Percentiles rank a stretch among this genome's conserved stretches.
These are phyloP conservation scores for Candida gorgasii DNA, from an alignment of 805 yeast genomes.

Conservation along the genomic window DNA sequence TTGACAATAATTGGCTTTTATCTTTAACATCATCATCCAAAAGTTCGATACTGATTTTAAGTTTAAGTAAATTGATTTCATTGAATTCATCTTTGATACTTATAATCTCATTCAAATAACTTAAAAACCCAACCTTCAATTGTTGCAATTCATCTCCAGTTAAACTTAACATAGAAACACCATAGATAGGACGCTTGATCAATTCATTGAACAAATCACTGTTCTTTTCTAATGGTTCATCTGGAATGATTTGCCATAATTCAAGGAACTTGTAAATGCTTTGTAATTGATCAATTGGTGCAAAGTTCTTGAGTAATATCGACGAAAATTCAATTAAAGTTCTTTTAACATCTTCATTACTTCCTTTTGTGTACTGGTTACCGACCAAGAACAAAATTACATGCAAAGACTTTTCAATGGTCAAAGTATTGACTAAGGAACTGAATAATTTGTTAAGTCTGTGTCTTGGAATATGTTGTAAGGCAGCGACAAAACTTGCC, in stretches of 20 bases:
- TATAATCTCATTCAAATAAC: conserved; percentile 55
- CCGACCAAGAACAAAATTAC: conserved; percentile 77
- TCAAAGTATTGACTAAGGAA: conserved; percentile 74
- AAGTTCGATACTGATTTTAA: conserved; percentile 54
- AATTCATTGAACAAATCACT: conserved; percentile 38
- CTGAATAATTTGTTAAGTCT: conserved; percentile 85
- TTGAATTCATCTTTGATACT: conserved; percentile 23
- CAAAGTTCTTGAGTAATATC: conserved; percentile 67
- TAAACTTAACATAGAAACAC: conserved; percentile 56
- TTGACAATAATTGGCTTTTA: conserved; percentile 31
- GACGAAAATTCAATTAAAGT: conserved; percentile 70
- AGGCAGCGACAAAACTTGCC: conserved; percentile 90
- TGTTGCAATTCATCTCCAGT: conserved; percentile 47
- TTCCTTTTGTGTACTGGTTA: conserved; percentile 57
- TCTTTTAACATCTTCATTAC: conserved; percentile 52
- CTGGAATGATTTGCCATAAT: conserved; percentile 53
- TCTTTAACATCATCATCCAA: conserved; percentile 39
- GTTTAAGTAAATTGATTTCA: conserved; percentile 34
- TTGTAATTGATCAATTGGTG: conserved; percentile 63
- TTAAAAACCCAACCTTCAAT: conserved; percentile 53
- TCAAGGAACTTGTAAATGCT: conserved; percentile 53
- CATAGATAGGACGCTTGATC: conserved; percentile 60
- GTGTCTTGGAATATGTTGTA: conserved; percentile 94
- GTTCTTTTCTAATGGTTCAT: conserved; percentile 38
- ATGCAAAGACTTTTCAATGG: conserved; percentile 65